phyloP scores from a whole-genome alignment of 352 stramenopile genomes.

The Phytophthora tubulina region DNA sequence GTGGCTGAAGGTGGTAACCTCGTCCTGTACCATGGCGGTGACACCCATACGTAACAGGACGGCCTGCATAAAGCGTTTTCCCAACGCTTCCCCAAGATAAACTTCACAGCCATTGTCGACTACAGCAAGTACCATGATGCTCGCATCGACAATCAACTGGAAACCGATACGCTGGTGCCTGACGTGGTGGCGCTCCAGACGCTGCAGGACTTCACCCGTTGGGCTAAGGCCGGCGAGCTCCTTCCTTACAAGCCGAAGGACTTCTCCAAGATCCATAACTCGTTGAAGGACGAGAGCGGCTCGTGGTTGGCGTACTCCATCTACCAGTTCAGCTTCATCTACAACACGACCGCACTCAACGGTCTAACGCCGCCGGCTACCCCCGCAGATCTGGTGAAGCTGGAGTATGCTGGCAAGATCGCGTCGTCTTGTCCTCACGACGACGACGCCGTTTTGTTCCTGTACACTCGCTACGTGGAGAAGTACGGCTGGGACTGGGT shows the following conservation, averaged over 20 bases:
- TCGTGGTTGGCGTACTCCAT: constrained; percentile 49
- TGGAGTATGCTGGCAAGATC: constrained; percentile 50
- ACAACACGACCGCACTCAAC: constrained; percentile 36
- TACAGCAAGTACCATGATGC: too few relatives aligned
- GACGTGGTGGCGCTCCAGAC: too few relatives aligned
- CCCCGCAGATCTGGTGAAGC: constrained; percentile 43
- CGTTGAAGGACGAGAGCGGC: too few relatives aligned
- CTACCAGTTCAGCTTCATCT: constrained; percentile 48
- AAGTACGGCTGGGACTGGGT: constrained; percentile 43
- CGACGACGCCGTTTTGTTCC: constrained; percentile 54
- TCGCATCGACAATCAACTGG: too few relatives aligned
- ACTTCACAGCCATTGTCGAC: constrained; percentile 53
- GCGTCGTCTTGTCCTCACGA: constrained; percentile 64
- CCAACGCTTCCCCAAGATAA: constrained; percentile 43
- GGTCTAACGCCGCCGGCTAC: constrained; percentile 22
- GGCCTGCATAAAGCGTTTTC: background rate
- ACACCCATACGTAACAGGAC: constrained; percentile 41
- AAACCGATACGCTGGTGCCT: too few relatives aligned
- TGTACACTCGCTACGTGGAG: constrained; percentile 37
- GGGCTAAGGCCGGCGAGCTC: too few relatives aligned
- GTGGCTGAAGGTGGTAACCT: constrained; percentile 59
- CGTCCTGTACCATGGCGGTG: constrained; percentile 50
- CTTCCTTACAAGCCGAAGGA: too few relatives aligned
- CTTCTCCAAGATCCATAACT: too few relatives aligned
- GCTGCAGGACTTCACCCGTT: too few relatives aligned